phyloP scores from a whole-genome alignment of 139 green algal genomes.

The Picochlorum sp. region DNA sequence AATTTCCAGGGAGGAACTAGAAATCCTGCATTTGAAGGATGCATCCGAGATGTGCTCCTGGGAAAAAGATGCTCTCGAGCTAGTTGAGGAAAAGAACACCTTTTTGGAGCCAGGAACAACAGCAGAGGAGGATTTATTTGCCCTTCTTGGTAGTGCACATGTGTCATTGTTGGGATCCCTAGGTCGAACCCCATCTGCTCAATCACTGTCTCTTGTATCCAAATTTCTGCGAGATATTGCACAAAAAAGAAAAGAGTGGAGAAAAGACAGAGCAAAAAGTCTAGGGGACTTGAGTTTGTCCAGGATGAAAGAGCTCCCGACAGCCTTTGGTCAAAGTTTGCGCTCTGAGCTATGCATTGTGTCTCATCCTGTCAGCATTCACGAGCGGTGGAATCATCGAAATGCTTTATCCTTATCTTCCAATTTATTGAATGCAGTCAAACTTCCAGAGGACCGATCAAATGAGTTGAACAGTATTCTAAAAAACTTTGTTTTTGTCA shows the following conservation, averaged over 20 bases:
- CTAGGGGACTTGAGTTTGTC: constrained; percentile 16
- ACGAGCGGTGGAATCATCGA: not conserved
- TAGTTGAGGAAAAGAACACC: not conserved
- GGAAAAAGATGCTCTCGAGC: not conserved
- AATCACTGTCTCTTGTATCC: constrained; percentile 12
- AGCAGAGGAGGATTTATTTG: not conserved
- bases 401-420: constrained; percentile 9
- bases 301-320: constrained; percentile 15
- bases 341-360: not conserved
- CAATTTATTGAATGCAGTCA: constrained; percentile 24
- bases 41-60: not conserved
- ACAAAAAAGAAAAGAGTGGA: constrained; percentile 12
- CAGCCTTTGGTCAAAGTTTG: constrained; percentile 27
- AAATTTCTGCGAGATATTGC: constrained; percentile 11
- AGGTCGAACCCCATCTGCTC: not conserved
- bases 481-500: constrained; percentile 69
- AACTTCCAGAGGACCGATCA: constrained; percentile 24
- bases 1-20: not conserved
- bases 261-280: constrained; percentile 9
- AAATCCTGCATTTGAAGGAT: not conserved
- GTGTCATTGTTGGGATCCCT: constrained; percentile 4
- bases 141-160: not conserved
- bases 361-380: not conserved
- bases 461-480: constrained; percentile 43
- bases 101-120: not conserved